A percentile compares a stretch with the other conserved stretches of the same genome.
phyloP scores from a whole-genome alignment of 257 asterid genomes.

The Nicotiana sylvestris region DNA sequence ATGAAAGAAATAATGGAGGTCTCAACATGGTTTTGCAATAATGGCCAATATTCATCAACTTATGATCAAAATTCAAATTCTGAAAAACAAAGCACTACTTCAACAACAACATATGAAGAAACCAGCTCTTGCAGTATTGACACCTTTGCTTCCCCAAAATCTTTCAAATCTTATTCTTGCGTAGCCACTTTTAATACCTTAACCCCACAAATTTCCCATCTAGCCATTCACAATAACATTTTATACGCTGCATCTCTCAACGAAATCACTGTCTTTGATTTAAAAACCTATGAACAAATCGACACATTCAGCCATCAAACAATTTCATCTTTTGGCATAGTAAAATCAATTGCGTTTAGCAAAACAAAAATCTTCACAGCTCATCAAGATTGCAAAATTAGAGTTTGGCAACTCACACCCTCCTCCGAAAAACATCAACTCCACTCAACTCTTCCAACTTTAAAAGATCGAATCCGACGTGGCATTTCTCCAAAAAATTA shows the following conservation, averaged over 20 bases:
- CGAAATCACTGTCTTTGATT: slow-evolving; percentile 37
- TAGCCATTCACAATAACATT: slow-evolving; percentile 33
- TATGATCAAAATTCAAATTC: slow-evolving; percentile 29
- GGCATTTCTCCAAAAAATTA: slow-evolving; percentile 85
- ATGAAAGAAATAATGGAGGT: slow-evolving; percentile 34
- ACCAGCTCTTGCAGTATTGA: slow-evolving; percentile 35
- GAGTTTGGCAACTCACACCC: slow-evolving; percentile 74
- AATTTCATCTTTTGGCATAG: slow-evolving; percentile 33
- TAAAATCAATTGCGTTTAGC: slow-evolving; percentile 47
- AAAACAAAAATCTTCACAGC: slow-evolving; percentile 55
- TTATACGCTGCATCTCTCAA: slow-evolving; percentile 50
- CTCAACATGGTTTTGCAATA: slow-evolving; percentile 30
- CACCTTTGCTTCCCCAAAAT: slow-evolving; percentile 7
- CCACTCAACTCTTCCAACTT: slow-evolving; percentile 61
- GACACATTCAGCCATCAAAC: slow-evolving; percentile 37
- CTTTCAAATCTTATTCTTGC: slow-evolving; percentile 15
- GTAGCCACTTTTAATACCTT: slow-evolving; percentile 22
- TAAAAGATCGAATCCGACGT: slow-evolving; percentile 64
- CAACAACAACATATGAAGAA: slow-evolving; percentile 37
- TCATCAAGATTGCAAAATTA: slow-evolving; percentile 67
- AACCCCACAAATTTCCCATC: slow-evolving; percentile 46
- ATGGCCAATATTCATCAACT: slow-evolving; percentile 21
- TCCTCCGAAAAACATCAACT: slow-evolving; percentile 65
- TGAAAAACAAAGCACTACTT: slow-evolving; percentile 30
- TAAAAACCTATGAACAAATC: slow-evolving; percentile 13